Percentiles rank a stretch among this genome's conserved stretches.
Evolutionary conservation across 768 basidiomycete species (phyloP).

Genomic region (Boletus coccyginus): DNA sequence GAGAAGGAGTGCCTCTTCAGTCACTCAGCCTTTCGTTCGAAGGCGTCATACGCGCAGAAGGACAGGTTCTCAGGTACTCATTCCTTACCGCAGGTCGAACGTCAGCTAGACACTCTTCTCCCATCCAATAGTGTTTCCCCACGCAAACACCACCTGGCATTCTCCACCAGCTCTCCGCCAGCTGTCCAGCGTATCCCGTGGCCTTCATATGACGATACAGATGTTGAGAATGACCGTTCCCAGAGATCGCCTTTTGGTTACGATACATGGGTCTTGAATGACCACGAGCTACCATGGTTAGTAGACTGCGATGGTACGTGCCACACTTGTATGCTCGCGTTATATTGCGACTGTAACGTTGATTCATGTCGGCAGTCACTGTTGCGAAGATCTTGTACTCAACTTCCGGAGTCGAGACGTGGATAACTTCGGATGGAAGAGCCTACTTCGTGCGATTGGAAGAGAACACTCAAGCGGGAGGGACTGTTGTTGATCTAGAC

Average conservation of each 20-base stretch:
- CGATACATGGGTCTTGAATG: conserved; percentile 70
- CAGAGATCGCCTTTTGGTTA: conserved; percentile 43
- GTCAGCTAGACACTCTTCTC: conserved; percentile 1
- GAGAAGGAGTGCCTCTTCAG: conserved; percentile 72
- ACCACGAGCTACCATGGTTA: conserved; percentile 70
- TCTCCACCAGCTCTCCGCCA: conserved; percentile 72
- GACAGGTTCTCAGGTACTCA: conserved; percentile 62
- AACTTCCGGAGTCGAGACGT: conserved; percentile 64
- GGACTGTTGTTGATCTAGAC: not conserved
- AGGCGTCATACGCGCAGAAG: conserved; percentile 79
- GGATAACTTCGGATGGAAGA: conserved; percentile 84
- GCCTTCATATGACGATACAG: conserved; percentile 52
- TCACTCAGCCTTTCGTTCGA: conserved; percentile 71
- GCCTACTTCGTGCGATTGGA: conserved; percentile 73
- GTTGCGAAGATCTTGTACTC: conserved; percentile 62
- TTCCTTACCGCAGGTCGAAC: not conserved
- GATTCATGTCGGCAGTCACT: conserved; percentile 44
- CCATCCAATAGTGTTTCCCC: conserved; percentile 62
- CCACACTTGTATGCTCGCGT: not conserved
- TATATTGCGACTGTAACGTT: not conserved
- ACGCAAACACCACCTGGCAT: conserved; percentile 62
- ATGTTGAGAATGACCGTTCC: conserved; percentile 34
- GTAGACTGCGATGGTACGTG: conserved; percentile 66
- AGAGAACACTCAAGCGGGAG: conserved; percentile 32
- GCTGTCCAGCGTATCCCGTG: conserved; percentile 84